These are phyloP conservation scores for Priceomyces medius DNA, from an alignment of 805 yeast genomes.

Conservation along the genomic window DNA sequence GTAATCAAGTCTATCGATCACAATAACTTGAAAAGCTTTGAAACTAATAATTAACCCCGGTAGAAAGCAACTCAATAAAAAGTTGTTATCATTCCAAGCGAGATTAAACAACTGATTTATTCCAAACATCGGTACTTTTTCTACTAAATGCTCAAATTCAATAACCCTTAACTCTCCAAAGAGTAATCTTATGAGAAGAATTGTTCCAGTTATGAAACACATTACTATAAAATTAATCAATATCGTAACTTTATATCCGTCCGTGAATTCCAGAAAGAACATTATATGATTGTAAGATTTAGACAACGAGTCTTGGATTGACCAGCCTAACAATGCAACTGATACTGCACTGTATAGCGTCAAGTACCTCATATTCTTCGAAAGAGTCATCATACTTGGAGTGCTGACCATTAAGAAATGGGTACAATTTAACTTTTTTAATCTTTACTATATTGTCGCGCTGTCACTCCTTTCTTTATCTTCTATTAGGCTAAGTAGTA, in stretches of 20 bases:
- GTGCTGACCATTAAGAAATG: background rate
- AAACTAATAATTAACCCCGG: conserved; percentile 32
- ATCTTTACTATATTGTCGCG: background rate
- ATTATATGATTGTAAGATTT: conserved; percentile 22
- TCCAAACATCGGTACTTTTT: conserved; percentile 32
- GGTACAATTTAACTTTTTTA: background rate
- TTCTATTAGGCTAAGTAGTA: background rate
- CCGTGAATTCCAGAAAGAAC: conserved; percentile 29
- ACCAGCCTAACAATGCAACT: conserved; percentile 17
- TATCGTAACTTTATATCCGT: conserved; percentile 27
- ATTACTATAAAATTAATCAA: conserved; percentile 26
- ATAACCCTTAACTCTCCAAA: conserved; percentile 76
- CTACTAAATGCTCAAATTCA: conserved; percentile 66
- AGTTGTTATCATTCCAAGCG: conserved; percentile 63
- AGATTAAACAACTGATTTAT: conserved; percentile 58
- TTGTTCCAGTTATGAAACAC: conserved; percentile 24
- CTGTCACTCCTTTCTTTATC: conserved; percentile 1
- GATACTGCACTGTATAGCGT: conserved; percentile 20
- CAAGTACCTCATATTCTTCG: conserved; percentile 15
- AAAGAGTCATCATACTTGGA: conserved; percentile 7
- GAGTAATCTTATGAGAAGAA: conserved; percentile 48
- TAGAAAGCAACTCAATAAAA: conserved; percentile 49
- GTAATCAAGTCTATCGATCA: conserved; percentile 51
- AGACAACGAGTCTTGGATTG: conserved; percentile 21
- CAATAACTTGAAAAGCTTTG: conserved; percentile 77